phyloP scores from a whole-genome alignment of 306 rosid species.

The Oxytropis ochrocephala region DNA sequence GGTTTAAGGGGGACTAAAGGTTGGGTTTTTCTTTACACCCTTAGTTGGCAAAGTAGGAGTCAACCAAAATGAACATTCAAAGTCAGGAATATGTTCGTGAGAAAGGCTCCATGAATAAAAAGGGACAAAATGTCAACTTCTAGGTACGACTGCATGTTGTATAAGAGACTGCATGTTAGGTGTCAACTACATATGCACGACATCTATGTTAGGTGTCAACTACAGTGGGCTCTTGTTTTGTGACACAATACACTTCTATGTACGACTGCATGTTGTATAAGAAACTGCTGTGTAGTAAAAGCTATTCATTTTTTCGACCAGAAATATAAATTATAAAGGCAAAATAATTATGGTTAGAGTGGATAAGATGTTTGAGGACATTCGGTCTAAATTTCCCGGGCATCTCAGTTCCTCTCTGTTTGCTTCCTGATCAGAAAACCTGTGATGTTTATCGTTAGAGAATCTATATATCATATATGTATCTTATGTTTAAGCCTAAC shows the following conservation, averaged over 20 bases:
- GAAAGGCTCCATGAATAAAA: background rate
- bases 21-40: no score
- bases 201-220: background rate
- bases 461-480: background rate
- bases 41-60: background rate
- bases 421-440: conserved; percentile 89
- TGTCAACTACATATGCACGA: no score
- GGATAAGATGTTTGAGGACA: conserved; percentile 78
- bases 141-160: no score
- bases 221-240: conserved; percentile 9
- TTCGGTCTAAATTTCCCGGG: conserved; percentile 83
- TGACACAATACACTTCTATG: background rate
- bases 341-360: conserved; percentile 50
- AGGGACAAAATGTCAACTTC: background rate
- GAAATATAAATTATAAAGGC: no score
- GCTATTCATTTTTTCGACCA: no score
- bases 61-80: background rate
- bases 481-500: background rate
- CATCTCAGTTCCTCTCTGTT: conserved; percentile 67
- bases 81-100: background rate
- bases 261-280: background rate
- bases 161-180: no score
- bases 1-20: no score
- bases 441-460: conserved; percentile 78
- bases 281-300: background rate